These are phyloP conservation scores for Dipteronia dyeriana DNA, from an alignment of 345 rosid genomes.

Conservation along the genomic window DNA sequence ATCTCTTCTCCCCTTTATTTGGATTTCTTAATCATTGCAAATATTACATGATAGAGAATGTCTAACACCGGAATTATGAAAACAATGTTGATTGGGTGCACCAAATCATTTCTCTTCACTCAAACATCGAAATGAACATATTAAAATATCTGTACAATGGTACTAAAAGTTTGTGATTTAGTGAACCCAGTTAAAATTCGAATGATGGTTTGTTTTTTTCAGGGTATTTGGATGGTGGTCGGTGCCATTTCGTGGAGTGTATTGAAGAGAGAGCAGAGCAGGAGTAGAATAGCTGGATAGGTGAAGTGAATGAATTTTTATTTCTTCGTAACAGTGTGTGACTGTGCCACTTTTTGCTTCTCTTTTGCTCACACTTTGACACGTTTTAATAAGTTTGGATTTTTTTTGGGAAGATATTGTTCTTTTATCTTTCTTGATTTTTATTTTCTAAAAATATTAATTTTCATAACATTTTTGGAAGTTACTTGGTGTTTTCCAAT, in stretches of 20 bases:
- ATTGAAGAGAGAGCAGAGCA: neutral
- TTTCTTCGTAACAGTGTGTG: neutral
- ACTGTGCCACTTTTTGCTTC: neutral
- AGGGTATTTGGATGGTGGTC: neutral
- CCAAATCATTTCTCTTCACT: too few species aligned
- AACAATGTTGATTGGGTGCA: too few species aligned
- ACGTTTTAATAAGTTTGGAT: neutral
- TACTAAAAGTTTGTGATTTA: neutral
- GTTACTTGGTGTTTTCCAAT: neutral
- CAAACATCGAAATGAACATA: too few species aligned
- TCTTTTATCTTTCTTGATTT: neutral
- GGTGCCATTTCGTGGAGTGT: slow-evolving; percentile 11
- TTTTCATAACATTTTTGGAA: neutral
- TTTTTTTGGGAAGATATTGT: neutral
- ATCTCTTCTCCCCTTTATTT: too few species aligned
- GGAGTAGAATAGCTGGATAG: neutral
- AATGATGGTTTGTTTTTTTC: neutral
- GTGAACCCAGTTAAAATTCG: neutral
- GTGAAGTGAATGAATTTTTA: neutral
- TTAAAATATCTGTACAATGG: too few species aligned
- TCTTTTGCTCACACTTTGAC: neutral
- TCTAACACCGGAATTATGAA: too few species aligned
- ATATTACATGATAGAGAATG: too few species aligned
- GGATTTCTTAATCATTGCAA: too few species aligned
- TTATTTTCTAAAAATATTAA: too few species aligned